Evolutionary conservation across 139 green algal genomes (phyloP).

Genomic region (Yamagishiella unicocca): DNA sequence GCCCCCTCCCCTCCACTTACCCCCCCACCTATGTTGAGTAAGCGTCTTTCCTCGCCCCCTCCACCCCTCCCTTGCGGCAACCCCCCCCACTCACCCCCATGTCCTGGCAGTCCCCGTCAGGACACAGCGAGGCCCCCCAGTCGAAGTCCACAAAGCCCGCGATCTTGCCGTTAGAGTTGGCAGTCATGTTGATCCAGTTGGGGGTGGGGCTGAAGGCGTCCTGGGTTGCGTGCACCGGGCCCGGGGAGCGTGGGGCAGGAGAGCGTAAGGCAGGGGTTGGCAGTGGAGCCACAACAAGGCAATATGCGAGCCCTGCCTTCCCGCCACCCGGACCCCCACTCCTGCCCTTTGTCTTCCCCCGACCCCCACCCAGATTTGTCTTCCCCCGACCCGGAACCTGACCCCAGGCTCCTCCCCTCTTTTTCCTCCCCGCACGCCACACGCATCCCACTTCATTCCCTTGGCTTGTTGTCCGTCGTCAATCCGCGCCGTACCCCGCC

Average conservation of each 20-base stretch:
- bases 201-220: constrained; percentile 61
- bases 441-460: too few species aligned
- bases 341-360: background rate
- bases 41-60: background rate
- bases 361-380: background rate
- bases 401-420: background rate
- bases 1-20: background rate
- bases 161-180: constrained; percentile 74
- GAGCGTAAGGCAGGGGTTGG: background rate
- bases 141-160: constrained; percentile 94
- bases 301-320: too few species aligned
- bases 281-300: background rate
- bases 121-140: constrained; percentile 79
- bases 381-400: background rate
- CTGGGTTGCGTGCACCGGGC: too few species aligned
- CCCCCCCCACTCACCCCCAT: background rate
- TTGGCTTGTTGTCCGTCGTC: too few species aligned
- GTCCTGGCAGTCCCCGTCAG: constrained; percentile 26
- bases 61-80: too few species aligned
- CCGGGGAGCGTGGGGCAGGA: background rate
- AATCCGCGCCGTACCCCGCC: too few species aligned
- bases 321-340: background rate
- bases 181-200: constrained; percentile 89
- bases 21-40: too few species aligned
- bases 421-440: too few species aligned